Base-by-base conservation (phyloP, 164 flowering plant species). In the Vitis labrusca region DNA sequence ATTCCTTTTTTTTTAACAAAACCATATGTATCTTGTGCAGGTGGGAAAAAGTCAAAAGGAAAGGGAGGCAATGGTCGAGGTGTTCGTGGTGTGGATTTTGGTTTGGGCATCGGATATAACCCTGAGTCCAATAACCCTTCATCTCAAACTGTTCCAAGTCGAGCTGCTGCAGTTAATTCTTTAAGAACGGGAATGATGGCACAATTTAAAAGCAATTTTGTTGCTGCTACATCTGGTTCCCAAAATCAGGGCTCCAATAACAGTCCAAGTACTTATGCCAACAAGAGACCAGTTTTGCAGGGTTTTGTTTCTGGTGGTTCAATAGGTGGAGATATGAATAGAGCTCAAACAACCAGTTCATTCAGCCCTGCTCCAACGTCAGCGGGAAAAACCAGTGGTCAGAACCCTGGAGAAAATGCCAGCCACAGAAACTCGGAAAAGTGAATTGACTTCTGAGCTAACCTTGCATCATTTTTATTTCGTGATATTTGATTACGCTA, bases 271-370 rank as follows among this genome's bases (percentile, higher is more conserved):
- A 58, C 73, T 16, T 71, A 66, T 70, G 64, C 86, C 15, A 79
- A 68, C 73, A 83, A 67, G 73, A 87, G 85, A 63, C 87, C 91
- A 59, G 82, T 79, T 12, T 72, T 95, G 17, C n/a, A 74, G 57
- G 99, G 99, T 30, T 95, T 95, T 83, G 97, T 92, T 57, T 89
- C 99, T 73, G 99, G 97, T 73, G 98, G 99, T 61, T 82, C 94
- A 9, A 95, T 95, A 37, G 99, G 98, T 50, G 96, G 96, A 37
- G 96, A 86, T 50, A 48, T 64, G 12, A 65, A 62, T 61, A 74
- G 75, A 73, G 19, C 84, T 61, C 89, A 72, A 69, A 53, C 83
- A 71, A 65, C 72, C 53, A 81, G 70, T 64, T 60, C 85, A 48
- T 63, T 63, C 17, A 71, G 49, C 76, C 55, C 82, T 64, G 37